Base-by-base conservation (phyloP, 129 eudicot species). In the Cynara cardunculus region DNA sequence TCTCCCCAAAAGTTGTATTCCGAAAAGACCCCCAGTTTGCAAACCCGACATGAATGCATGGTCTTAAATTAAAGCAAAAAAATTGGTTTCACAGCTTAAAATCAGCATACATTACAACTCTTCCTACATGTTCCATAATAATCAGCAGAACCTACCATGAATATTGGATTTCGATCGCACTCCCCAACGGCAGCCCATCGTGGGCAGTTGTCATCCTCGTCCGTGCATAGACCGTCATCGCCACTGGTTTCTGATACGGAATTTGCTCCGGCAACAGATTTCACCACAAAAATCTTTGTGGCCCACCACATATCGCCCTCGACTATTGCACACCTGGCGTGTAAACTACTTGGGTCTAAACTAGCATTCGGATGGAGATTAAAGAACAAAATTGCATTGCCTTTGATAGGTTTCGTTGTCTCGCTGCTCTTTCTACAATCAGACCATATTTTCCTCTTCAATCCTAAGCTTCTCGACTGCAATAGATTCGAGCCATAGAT, bases 51-150 rank as follows among this genome's bases (percentile, higher is more conserved):
- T 11, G 49, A 39, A 39, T 37, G 2, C 49, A 39, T 11, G 3
- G 49, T 39, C 49, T 1, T 10, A 39, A 39, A 7, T 3, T 2
- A 16, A 39, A 39, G 16, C 49, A 39, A 39, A 39, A 39, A 8
- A 11, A 39, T 10, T 11, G 49, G 49, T 39, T 39, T 39, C 61
- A 16, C 19, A 49, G 16, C 64, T 53, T 18, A 4, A 44, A 75
- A 76, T 91, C 85, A 88, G 78, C 98, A 94, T 22, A 81, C 92
- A 7, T 89, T 87, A 65, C 98, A 94, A 84, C 97, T 94, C 81
- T 87, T 94, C 88, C 96, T 92, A 86, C 97, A 92, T 2, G 96
- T 90, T 25, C 98, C 98, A 39, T 89, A 90, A 69, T 92, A 92
- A 80, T 94, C 98, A 82, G 94, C 87, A 79, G 94, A 87, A 75